Evolutionary conservation across 768 basidiomycete genomes (phyloP).

Genomic region (Mrakia gelida): DNA sequence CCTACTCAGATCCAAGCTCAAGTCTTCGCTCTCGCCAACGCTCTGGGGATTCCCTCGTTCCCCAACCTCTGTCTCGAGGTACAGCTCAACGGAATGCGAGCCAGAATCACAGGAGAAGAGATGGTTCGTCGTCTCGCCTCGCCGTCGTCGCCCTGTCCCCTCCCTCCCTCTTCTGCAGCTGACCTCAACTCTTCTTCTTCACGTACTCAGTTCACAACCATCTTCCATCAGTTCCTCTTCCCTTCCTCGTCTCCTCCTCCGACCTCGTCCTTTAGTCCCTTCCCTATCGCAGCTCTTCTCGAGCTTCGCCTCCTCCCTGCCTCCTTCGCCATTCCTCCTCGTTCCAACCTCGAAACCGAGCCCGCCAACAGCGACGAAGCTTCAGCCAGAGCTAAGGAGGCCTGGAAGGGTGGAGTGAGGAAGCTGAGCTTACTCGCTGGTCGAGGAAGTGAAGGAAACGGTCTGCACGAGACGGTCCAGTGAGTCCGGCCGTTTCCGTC

Average conservation of each 20-base stretch:
- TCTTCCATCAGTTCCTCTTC: constrained; percentile 3
- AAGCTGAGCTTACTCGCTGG: constrained; percentile 11
- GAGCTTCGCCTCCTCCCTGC: constrained; percentile 7
- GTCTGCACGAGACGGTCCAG: constrained; percentile 8
- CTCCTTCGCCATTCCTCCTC: neutral
- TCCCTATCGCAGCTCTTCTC: neutral
- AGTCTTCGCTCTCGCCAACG: neutral
- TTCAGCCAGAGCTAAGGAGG: neutral
- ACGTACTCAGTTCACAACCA: neutral
- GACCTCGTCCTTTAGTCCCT: neutral
- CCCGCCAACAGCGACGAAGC: neutral
- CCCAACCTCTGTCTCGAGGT: constrained; percentile 1
- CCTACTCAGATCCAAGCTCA: neutral
- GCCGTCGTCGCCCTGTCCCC: neutral
- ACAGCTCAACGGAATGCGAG: neutral
- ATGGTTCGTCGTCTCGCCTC: constrained; percentile 1
- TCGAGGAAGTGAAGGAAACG: neutral
- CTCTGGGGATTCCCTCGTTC: neutral
- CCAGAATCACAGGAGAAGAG: neutral
- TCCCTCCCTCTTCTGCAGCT: neutral
- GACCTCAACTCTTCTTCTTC: neutral
- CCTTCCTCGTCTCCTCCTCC: neutral
- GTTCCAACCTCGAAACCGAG: neutral
- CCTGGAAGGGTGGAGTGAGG: constrained; percentile 8
- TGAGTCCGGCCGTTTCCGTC: neutral